Percentiles rank a stretch among this genome's conserved stretches.
phyloP scores from a whole-genome alignment of 805 yeast genomes.

The Starmerella geochares region DNA sequence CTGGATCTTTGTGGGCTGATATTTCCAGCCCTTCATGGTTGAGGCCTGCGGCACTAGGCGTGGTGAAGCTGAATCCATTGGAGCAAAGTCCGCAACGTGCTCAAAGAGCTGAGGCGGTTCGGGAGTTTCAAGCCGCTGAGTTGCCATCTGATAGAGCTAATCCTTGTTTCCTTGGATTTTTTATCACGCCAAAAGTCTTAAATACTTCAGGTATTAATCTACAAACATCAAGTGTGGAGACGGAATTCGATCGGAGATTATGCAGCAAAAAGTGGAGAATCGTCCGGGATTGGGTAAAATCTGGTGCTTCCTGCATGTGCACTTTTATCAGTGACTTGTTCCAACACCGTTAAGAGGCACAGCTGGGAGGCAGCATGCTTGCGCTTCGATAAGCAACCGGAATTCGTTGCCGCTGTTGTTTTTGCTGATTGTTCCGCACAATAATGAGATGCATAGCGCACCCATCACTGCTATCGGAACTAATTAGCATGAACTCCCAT shows the following conservation, averaged over 20 bases:
- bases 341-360: too few species aligned
- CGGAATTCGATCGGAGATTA: slow-evolving; percentile 3
- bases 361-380: too few species aligned
- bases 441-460: too few species aligned
- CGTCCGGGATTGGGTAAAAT: neutral
- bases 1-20: slow-evolving; percentile 14
- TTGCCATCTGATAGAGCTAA: neutral
- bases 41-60: slow-evolving; percentile 4
- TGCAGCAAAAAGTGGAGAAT: neutral
- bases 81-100: slow-evolving; percentile 4
- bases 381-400: too few species aligned
- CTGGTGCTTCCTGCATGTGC: too few species aligned
- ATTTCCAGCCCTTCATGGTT: slow-evolving; percentile 8
- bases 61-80: slow-evolving; percentile 1
- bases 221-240: neutral
- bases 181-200: neutral
- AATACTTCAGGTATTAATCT: neutral
- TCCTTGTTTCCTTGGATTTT: too few species aligned
- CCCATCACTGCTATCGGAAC: too few species aligned
- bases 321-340: neutral
- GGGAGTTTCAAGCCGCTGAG: neutral
- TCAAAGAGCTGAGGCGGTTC: slow-evolving; percentile 5
- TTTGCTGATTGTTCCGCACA: too few species aligned
- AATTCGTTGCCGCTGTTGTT: too few species aligned
- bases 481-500: too few species aligned